These are phyloP conservation scores for Rhipidocladum racemiflorum DNA, from an alignment of 176 grass and related monocot species.

Conservation along the genomic window DNA sequence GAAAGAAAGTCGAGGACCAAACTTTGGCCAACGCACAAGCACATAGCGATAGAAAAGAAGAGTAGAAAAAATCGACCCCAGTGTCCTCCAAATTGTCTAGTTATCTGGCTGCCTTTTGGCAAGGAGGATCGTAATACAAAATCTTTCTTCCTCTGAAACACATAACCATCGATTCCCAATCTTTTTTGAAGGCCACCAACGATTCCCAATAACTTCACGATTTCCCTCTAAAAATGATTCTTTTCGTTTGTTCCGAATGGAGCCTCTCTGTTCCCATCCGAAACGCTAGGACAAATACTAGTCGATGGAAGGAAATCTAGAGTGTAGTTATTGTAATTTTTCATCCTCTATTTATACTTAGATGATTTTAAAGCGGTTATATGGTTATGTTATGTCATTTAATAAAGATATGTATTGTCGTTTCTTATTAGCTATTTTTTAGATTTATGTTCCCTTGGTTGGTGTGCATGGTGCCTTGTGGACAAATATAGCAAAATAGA, in stretches of 20 bases:
- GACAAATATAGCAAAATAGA: no score
- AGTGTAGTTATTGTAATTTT: no score
- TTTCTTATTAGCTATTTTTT: no score
- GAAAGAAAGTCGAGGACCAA: not conserved
- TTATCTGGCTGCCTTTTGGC: not conserved
- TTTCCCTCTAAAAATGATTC: not conserved
- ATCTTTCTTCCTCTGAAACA: not conserved
- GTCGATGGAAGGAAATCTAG: not conserved
- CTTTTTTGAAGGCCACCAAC: no score
- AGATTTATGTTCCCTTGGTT: no score
- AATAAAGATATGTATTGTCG: no score
- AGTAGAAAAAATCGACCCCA: not conserved
- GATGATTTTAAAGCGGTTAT: no score
- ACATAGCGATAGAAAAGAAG: not conserved
- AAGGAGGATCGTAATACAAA: not conserved
- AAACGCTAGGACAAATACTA: not conserved
- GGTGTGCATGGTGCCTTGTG: no score
- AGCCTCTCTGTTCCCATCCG: not conserved
- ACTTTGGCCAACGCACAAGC: slow-evolving; percentile 1
- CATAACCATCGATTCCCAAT: not conserved
- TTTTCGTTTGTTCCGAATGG: not conserved
- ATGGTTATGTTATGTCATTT: no score
- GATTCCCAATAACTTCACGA: not conserved
- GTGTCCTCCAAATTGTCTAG: not conserved
- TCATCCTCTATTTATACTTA: no score